Base-by-base conservation (phyloP, 2,329 filamentous ascomycete species). In the Apiospora saccharicola region DNA sequence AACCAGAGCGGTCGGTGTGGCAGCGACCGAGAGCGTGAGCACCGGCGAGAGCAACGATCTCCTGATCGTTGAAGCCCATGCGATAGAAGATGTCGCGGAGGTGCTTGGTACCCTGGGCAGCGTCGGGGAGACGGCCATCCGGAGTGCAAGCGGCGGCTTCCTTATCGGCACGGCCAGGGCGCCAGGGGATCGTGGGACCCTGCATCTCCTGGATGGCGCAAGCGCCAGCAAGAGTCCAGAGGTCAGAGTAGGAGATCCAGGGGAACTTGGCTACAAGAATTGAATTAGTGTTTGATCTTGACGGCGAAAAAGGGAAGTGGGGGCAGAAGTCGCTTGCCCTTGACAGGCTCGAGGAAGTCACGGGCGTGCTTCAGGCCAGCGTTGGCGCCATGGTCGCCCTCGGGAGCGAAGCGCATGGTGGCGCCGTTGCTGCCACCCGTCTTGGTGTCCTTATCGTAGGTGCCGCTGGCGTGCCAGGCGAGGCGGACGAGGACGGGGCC, bases 11-110 rank as follows among this genome's bases (percentile, higher is more conserved):
- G 84, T 96, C 93, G 12, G 91, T 88, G 88, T 98, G 96, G 87
- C 93, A 97, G 76, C 95, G 94, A 75, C 95, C 95, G 49, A 98
- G 90, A 70, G 94, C 93, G 86, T 98, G 95, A 68, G 93, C 95
- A 77, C 95, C 95, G 34, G 89, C 88, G 70, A 98, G 90, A 43
- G 96, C 96, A 67, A 98, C 96, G 81, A 98, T 98, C 85, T 98
- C 95, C 80, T 93, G 93, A 85, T 99, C 96, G 83, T 96, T 93
- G 89, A 98, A 98, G 77, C 96, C 96, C 96, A 98, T 98, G 82
- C 96, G 94, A 83, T 91, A 90, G 85, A 98, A 99, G 87, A 98
- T 96, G 85, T 90, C 90, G 79, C 96, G 93, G 78, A 98, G 89
- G 85, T 98, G 96, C 80, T 91, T 90, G 74, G 91, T 87, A 74